Evolutionary conservation across 2,329 filamentous ascomycete species (phyloP).

Genomic region (Tolypocladium guangdongense): DNA sequence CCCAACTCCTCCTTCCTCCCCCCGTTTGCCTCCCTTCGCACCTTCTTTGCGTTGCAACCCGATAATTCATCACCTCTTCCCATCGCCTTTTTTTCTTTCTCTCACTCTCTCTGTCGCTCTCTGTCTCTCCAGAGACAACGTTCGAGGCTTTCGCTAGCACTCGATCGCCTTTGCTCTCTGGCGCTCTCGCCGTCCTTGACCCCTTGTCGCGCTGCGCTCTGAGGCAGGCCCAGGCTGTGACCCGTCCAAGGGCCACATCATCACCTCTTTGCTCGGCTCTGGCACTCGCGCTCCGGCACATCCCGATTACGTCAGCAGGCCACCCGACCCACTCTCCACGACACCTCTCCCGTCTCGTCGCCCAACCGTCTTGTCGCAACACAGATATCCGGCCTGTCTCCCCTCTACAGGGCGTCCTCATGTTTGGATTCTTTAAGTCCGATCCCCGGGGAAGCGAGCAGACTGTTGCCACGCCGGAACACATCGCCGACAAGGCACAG

Average conservation of each 20-base stretch:
- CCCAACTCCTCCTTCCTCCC: conserved; percentile 10
- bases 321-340: background rate
- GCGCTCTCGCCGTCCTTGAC: background rate
- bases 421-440: conserved; percentile 52
- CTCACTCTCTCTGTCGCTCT: conserved; percentile 14
- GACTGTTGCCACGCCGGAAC: conserved; percentile 22
- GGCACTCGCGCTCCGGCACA: conserved; percentile 6
- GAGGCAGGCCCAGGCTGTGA: conserved; percentile 1
- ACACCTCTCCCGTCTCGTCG: conserved; percentile 6
- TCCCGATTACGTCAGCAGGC: conserved; percentile 22
- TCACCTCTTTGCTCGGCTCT: conserved; percentile 16
- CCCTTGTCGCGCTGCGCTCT: conserved; percentile 4
- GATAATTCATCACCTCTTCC: conserved; percentile 10
- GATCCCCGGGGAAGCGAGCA: conserved; percentile 47
- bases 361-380: conserved; percentile 7
- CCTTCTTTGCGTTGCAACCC: conserved; percentile 14
- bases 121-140: conserved; percentile 10
- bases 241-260: conserved; percentile 20
- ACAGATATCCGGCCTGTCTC: conserved; percentile 7
- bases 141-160: conserved; percentile 39
- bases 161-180: conserved; percentile 21
- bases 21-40: conserved; percentile 11
- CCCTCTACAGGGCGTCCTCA: conserved; percentile 31
- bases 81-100: conserved; percentile 16
- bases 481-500: conserved; percentile 27